Conservation (phyloP, 2,329 filamentous ascomycete genomes). For the Furcasterigmium furcatum region DNA sequence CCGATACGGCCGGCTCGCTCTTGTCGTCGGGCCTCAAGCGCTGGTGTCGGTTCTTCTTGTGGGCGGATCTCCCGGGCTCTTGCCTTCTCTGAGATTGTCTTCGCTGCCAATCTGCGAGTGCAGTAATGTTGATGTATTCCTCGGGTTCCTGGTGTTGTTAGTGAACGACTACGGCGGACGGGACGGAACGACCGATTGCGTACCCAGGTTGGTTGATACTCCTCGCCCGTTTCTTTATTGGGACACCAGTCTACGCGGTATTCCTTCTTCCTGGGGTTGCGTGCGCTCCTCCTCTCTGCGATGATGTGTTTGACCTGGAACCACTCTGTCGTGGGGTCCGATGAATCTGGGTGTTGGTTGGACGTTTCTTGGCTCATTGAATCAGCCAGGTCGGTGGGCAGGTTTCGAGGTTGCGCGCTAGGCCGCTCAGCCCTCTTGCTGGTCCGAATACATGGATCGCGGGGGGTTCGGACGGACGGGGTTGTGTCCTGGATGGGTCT, state of each 20-base stretch:
- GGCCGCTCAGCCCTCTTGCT: no score
- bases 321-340: conserved; percentile 20
- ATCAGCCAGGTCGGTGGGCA: no score
- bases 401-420: no score
- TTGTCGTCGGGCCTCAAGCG: neutral
- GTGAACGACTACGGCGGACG: neutral
- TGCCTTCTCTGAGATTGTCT: neutral
- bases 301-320: conserved; percentile 29
- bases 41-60: no score
- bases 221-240: conserved; percentile 23
- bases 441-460: no score
- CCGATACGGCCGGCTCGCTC: neutral
- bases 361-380: no score
- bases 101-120: conserved; percentile 29
- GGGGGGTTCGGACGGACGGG: no score
- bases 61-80: no score
- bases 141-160: conserved; percentile 5
- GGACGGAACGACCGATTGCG: conserved; percentile 8
- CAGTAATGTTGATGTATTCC: conserved; percentile 24
- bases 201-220: conserved; percentile 30
- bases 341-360: neutral
- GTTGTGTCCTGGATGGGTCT: no score
- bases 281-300: conserved; percentile 22
- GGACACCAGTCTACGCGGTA: conserved; percentile 37
- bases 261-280: conserved; percentile 14